Evolutionary conservation across 192 early-diverging fungal genomes (phyloP).

Genomic region (Rhizoclosmatium globosum): DNA sequence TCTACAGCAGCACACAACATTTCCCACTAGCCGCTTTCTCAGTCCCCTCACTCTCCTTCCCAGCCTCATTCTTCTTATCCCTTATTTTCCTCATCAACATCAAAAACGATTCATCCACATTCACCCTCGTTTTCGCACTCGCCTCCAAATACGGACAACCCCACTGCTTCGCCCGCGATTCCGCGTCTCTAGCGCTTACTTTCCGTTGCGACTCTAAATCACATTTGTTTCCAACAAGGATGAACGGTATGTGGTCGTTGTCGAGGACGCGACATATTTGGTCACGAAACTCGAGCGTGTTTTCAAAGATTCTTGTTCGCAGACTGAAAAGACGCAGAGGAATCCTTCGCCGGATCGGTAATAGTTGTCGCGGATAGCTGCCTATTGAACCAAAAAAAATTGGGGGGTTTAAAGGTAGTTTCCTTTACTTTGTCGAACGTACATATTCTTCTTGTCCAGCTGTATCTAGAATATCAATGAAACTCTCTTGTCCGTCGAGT

Average conservation of each 20-base stretch:
- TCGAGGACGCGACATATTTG: slow-evolving; percentile 87
- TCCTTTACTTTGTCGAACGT: neutral
- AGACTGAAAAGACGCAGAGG: slow-evolving; percentile 84
- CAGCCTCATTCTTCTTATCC: slow-evolving; percentile 69
- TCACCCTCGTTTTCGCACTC: slow-evolving; percentile 87
- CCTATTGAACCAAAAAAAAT: slow-evolving; percentile 32
- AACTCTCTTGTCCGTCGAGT: slow-evolving; percentile 78
- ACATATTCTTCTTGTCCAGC: slow-evolving; percentile 89
- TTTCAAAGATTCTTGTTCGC: slow-evolving; percentile 81
- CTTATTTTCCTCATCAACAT: slow-evolving; percentile 80
- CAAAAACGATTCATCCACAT: slow-evolving; percentile 81
- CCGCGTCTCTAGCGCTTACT: slow-evolving; percentile 81
- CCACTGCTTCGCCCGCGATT: slow-evolving; percentile 82
- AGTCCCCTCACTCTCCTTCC: slow-evolving; percentile 33
- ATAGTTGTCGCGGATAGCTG: slow-evolving; percentile 88
- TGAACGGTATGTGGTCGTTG: slow-evolving; percentile 83
- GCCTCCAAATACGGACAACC: slow-evolving; percentile 88
- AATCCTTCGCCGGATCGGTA: slow-evolving; percentile 88
- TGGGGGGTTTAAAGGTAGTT: neutral
- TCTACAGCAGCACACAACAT: slow-evolving; percentile 16
- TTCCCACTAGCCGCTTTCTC: slow-evolving; percentile 13
- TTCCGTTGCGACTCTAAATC: slow-evolving; percentile 83
- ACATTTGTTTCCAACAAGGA: slow-evolving; percentile 88
- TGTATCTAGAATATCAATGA: slow-evolving; percentile 91
- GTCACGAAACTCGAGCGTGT: slow-evolving; percentile 85